A percentile compares a stretch with the other conserved stretches of the same genome.
phyloP scores from a whole-genome alignment of 2,329 filamentous ascomycete species.

The Scedosporium dehoogii region DNA sequence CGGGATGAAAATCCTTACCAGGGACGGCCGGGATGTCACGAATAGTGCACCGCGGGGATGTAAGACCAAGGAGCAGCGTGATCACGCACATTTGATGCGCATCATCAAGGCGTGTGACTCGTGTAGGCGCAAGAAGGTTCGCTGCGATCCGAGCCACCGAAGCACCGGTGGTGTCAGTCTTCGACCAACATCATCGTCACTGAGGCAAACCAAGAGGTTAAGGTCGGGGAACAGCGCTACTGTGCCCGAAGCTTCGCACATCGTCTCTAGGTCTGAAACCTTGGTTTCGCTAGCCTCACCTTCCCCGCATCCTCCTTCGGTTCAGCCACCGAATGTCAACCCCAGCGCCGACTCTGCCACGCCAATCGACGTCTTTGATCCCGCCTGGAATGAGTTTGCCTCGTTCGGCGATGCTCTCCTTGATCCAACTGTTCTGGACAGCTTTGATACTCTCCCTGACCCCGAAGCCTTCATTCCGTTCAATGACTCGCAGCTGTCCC shows the following conservation, averaged over 20 bases:
- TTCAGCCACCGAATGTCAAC: not conserved
- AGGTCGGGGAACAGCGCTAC: not conserved
- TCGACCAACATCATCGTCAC: not conserved
- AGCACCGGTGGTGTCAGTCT: constrained; percentile 20
- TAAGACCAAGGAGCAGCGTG: constrained; percentile 59
- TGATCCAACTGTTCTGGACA: not conserved
- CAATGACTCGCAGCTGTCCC: not conserved
- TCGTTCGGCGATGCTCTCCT: not conserved
- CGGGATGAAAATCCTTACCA: constrained; percentile 59
- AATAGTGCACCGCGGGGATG: constrained; percentile 51
- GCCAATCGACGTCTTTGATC: not conserved
- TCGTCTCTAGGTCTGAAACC: too few species aligned
- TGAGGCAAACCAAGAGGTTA: not conserved
- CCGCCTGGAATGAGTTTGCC: constrained; percentile 2
- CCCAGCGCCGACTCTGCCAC: not conserved
- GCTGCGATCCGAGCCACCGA: constrained; percentile 52
- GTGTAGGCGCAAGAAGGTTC: constrained; percentile 54
- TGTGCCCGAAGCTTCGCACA: too few species aligned
- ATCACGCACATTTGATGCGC: constrained; percentile 57
- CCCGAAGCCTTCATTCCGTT: not conserved
- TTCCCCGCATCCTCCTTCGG: not conserved
- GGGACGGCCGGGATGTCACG: constrained; percentile 52
- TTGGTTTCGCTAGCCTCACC: not conserved
- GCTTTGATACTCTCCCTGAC: not conserved
- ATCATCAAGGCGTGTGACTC: constrained; percentile 58